Base-by-base conservation (phyloP, 148 eudicot species). In the Fallopia convolvulus region DNA sequence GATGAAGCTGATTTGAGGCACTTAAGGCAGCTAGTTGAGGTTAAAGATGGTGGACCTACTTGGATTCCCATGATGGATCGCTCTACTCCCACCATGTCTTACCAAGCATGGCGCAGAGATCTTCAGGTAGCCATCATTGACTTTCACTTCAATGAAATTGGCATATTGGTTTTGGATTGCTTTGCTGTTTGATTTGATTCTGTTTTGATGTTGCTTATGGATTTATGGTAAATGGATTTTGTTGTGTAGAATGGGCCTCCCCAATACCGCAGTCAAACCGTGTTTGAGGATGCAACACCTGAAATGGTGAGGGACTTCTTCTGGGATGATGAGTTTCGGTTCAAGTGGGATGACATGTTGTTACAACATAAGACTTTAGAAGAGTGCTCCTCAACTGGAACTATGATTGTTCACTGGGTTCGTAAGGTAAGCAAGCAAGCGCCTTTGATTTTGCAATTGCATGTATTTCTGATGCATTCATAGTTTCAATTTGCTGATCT, bases 71-170 rank as follows among this genome's bases (percentile, higher is more conserved):
- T 93, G 88, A 96, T 93, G 98, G 97, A 96, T 74, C 86, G 89
- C 72, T 90, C 94, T 32, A 82, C 90, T 50, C 86, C 85, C 2
- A 83, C 82, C 63, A 93, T 96, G 98, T 86, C 82, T 81, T 93
- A 91, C 84, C 92, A 86, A 82, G 99, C 98, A 74, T 96, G 99
- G 98, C 93, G 90, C 44, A 91, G 99, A 81, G 98, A 93, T 71
- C 83, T 81, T 32, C 87, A 83, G 92, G 99, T 95, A 78, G 7
- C 40, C 75, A 40, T 58, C 12, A 26, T 26, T 26, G 70, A 63
- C 11, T 63, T 26, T 26, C 21, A 33, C 39, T 63, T 23, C 52
- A 42, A 44, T 73, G 44, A 39, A 68, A 1, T 17, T 68, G 46
- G 33, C 30, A 20, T 58, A 58, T 58, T 20, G 21, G 65, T 58